These are phyloP conservation scores for Calvatia gigantea DNA, from an alignment of 768 basidiomycete genomes.

Conservation along the genomic window DNA sequence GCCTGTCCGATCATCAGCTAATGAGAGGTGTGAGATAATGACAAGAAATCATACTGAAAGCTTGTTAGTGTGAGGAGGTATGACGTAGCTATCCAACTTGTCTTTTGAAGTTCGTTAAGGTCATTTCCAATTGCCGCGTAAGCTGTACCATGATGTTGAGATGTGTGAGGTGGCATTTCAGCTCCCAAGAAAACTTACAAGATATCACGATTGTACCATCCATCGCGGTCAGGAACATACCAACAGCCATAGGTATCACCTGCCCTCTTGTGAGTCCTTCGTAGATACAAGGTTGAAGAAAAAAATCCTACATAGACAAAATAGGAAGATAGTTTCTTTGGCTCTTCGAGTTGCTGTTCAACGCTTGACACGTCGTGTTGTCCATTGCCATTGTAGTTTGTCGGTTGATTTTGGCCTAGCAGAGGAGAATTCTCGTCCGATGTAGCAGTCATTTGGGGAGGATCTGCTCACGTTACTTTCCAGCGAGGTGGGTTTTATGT, in stretches of 20 bases:
- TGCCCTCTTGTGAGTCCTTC: background rate
- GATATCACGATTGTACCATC: conserved; percentile 18
- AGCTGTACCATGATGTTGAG: conserved; percentile 22
- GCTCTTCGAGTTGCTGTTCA: conserved; percentile 9
- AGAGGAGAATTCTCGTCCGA: conserved; percentile 33
- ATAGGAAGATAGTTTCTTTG: conserved; percentile 1
- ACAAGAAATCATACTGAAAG: conserved; percentile 43
- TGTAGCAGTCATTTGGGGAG: conserved; percentile 17
- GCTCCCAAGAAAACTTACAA: conserved; percentile 5
- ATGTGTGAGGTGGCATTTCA: background rate
- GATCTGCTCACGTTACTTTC: background rate
- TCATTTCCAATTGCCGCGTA: conserved; percentile 58
- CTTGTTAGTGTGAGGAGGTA: conserved; percentile 60
- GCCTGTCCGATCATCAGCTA: conserved; percentile 29
- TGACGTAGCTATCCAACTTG: conserved; percentile 64
- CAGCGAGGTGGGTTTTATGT: background rate
- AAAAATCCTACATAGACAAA: conserved; percentile 24
- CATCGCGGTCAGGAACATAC: conserved; percentile 16
- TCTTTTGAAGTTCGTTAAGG: conserved; percentile 57
- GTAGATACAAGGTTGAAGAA: background rate
- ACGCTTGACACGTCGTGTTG: conserved; percentile 9
- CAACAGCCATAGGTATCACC: conserved; percentile 15
- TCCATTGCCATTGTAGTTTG: conserved; percentile 13
- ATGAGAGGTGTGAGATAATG: background rate
- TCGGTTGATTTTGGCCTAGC: conserved; percentile 14